phyloP scores from a whole-genome alignment of 106 monocot species.

The Iris macrosiphon region DNA sequence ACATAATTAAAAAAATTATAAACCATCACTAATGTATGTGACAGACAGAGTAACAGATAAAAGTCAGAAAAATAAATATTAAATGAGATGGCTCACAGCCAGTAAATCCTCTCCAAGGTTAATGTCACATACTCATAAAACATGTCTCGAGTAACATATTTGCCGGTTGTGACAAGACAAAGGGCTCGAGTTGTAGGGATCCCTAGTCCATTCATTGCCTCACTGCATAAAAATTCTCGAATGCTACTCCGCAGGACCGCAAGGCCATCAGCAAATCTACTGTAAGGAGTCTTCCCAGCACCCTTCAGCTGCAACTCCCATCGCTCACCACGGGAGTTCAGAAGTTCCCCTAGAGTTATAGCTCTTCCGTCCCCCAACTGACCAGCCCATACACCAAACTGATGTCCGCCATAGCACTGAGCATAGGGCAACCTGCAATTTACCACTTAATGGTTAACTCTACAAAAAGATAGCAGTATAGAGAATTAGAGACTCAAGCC shows the following conservation, averaged over 20 bases:
- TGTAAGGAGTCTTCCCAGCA: conserved; percentile 93
- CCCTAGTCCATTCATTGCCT: conserved; percentile 95
- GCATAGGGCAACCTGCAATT: conserved; percentile 72
- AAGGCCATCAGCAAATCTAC: conserved; percentile 98
- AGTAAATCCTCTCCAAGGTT: neutral
- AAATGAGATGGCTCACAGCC: neutral
- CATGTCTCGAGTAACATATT: conserved; percentile 90
- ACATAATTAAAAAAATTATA: too few species aligned
- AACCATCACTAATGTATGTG: too few species aligned
- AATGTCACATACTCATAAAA: conserved; percentile 86
- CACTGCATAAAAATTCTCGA: conserved; percentile 95
- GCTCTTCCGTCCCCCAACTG: conserved; percentile 97
- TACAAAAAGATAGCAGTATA: neutral
- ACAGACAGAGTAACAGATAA: neutral
- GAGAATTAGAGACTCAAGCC: neutral
- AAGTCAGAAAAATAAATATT: neutral
- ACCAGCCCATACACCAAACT: conserved; percentile 98
- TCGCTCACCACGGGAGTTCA: conserved; percentile 73
- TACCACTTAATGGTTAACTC: neutral
- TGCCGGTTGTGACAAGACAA: conserved; percentile 89
- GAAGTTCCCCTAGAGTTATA: conserved; percentile 87
- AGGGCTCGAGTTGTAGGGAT: conserved; percentile 96
- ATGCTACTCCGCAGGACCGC: conserved; percentile 95
- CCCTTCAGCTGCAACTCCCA: conserved; percentile 99
- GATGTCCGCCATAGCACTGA: conserved; percentile 98